Evolutionary conservation across 208 protist species (phyloP).

Genomic region (Hexamita inflata): DNA sequence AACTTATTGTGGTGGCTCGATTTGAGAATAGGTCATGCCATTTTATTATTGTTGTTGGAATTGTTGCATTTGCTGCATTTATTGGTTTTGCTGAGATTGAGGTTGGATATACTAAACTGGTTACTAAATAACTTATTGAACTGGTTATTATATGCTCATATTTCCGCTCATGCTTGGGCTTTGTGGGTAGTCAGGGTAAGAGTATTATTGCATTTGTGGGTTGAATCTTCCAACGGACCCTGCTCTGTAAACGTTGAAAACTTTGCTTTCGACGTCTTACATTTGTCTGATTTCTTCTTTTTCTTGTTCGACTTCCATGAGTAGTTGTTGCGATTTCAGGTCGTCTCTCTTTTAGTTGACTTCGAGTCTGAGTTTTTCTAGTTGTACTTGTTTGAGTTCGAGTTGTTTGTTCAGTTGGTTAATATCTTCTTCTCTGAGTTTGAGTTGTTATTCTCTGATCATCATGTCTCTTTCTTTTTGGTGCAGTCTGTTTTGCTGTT

Average conservation of each 20-base stretch:
- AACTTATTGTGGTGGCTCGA: too few species aligned
- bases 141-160: too few species aligned
- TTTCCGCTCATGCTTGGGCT: too few species aligned
- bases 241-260: neutral
- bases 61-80: too few species aligned
- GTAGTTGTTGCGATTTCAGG: neutral
- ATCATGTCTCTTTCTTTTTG: neutral
- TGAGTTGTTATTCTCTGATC: neutral
- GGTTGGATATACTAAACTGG: too few species aligned
- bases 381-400: neutral
- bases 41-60: too few species aligned
- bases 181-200: too few species aligned
- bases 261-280: neutral
- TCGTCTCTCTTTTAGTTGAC: neutral
- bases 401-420: neutral
- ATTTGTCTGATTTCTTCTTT: neutral
- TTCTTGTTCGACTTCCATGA: neutral
- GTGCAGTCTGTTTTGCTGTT: neutral
- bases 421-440: neutral
- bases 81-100: too few species aligned
- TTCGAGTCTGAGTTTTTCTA: neutral
- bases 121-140: too few species aligned
- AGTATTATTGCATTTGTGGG: too few species aligned
- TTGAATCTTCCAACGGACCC: neutral
- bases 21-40: too few species aligned